Evolutionary conservation across 164 flowering plant species (phyloP), one percentile per base, ranked within the genome.

Genomic region (Macadamia tetraphylla): DNA sequence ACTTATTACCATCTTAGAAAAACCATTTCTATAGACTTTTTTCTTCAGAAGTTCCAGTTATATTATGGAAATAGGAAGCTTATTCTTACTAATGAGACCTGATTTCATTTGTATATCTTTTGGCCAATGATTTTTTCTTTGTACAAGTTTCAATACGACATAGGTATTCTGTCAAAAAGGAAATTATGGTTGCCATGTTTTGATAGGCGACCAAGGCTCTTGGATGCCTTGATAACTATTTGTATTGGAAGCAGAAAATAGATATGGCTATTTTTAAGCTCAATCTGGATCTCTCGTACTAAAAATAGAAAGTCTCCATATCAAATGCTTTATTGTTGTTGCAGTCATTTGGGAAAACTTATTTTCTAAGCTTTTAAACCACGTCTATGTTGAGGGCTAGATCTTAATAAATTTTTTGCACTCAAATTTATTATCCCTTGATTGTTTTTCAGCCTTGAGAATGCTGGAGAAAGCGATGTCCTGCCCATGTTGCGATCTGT

Each of bases 401-500:
- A 30, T 55, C 18, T 13, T 31, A 46, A 29, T 71, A 49, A 30
- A n/a, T 23, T 51, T 67, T 35, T 17, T 62, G 29, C 42, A 59
- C 64, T 65, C 32, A 31, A 43, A n/a, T 58, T 29, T 10, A 17
- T 62, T 58, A 48, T 51, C 9, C 23, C 52, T 3, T 52, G 35
- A 35, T 42, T 31, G 66, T 57, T 77, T 64, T 80, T 76, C 86
- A 94, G 97, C 81, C 96, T 94, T 68, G 98, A 94, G 73, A 88
- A 86, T 82, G 94, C 98, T 66, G 93, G 95, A 49, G 98, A 92
- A 79, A 82, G 66, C 76, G 88, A 94, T 80, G 81, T 86, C 60
- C 76, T 94, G 78, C 88, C 97, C 60, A 90, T 94, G 81, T 83
- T 92, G 70, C 87, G 94, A 80, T 88, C 93, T 29, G 80, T 92